A percentile compares a stretch with the other conserved stretches of the same genome.
These are phyloP conservation scores for Globisporangium lucens DNA, from an alignment of 352 stramenopile species.

Conservation along the genomic window DNA sequence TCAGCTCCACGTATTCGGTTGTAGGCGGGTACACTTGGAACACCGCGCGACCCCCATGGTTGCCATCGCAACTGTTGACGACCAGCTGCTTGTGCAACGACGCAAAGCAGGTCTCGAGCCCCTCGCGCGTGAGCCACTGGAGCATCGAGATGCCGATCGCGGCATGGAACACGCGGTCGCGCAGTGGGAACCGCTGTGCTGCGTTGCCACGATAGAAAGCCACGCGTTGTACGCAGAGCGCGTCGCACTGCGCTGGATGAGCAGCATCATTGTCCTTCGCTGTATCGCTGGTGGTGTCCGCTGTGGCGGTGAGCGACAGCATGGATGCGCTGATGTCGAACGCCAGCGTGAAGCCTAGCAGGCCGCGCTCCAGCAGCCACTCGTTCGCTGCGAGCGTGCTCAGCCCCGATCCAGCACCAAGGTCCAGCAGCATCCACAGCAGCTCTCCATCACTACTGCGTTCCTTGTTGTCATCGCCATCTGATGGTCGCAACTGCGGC, in stretches of 20 bases:
- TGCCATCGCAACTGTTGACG: neutral
- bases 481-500: neutral
- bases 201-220: constrained; percentile 72
- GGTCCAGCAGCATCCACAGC: constrained; percentile 52
- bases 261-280: neutral
- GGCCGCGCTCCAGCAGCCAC: constrained; percentile 41
- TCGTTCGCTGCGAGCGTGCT: constrained; percentile 51
- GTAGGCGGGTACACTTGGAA: constrained; percentile 74
- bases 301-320: constrained; percentile 38
- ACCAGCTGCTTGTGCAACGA: constrained; percentile 31
- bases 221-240: constrained; percentile 13
- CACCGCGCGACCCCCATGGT: constrained; percentile 25
- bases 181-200: constrained; percentile 57
- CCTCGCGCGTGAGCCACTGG: constrained; percentile 67
- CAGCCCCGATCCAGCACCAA: constrained; percentile 67
- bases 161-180: constrained; percentile 32
- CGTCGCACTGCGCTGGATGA: neutral
- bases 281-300: neutral
- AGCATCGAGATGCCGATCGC: constrained; percentile 83
- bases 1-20: constrained; percentile 48
- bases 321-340: constrained; percentile 80
- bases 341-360: constrained; percentile 42
- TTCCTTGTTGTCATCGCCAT: neutral
- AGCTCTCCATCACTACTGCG: constrained; percentile 6
- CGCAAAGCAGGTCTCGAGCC: constrained; percentile 55